Percentiles rank a stretch among this genome's conserved stretches.
phyloP scores from a whole-genome alignment of 805 yeast genomes.

The Sporopachydermia lactativora region DNA sequence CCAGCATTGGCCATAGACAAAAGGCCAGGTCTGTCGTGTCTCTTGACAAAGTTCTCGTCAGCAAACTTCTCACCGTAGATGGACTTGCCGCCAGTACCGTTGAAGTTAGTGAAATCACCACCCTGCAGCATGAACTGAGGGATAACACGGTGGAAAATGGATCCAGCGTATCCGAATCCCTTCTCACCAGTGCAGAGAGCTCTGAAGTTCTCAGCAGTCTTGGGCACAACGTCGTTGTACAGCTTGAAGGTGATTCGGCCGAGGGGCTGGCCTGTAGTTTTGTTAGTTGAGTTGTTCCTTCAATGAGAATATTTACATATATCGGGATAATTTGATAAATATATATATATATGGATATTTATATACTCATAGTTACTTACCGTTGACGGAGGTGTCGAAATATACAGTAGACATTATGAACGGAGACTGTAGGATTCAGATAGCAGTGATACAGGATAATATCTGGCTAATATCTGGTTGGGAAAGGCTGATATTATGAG shows the following conservation, averaged over 20 bases:
- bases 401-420: slow-evolving; percentile 49
- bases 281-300: neutral
- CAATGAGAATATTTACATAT: slow-evolving; percentile 1
- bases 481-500: too few relatives aligned
- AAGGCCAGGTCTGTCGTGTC: slow-evolving; percentile 44
- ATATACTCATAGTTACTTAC: slow-evolving; percentile 18
- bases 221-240: slow-evolving; percentile 83
- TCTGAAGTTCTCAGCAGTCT: slow-evolving; percentile 93
- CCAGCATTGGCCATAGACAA: slow-evolving; percentile 74
- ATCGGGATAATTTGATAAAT: neutral
- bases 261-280: slow-evolving; percentile 35
- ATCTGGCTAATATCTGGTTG: too few relatives aligned
- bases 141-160: slow-evolving; percentile 92
- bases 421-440: neutral
- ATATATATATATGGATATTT: slow-evolving; percentile 2
- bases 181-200: slow-evolving; percentile 89
- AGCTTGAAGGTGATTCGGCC: slow-evolving; percentile 82
- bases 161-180: slow-evolving; percentile 80
- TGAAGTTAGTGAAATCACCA: slow-evolving; percentile 75
- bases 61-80: slow-evolving; percentile 68
- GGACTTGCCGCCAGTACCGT: slow-evolving; percentile 90
- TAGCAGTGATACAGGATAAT: too few relatives aligned
- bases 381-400: slow-evolving; percentile 74
- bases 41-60: slow-evolving; percentile 59
- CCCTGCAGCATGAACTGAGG: slow-evolving; percentile 97